Evolutionary conservation across 352 stramenopile species (phyloP), one percentile per base, ranked within the genome.

Genomic region (Pythium aristosporum): DNA sequence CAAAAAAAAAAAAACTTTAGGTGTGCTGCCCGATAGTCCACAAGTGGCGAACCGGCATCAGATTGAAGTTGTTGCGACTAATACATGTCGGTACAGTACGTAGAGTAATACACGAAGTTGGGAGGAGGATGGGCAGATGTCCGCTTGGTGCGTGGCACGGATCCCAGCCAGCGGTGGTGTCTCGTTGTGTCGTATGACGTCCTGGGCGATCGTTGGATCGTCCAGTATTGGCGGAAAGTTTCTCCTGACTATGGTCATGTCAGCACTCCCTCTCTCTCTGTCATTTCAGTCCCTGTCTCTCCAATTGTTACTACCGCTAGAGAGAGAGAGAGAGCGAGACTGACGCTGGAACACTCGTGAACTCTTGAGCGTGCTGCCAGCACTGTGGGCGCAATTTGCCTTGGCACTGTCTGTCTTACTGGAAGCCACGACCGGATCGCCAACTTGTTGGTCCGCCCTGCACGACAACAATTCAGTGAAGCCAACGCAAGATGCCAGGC

Each of bases 391-490:
- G 34, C 34, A 39, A 39, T 13, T 39, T 39, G 34, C 34, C 34
- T 12, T 39, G 11, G 6, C 34, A 39, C 8, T 30, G 25, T 30
- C 25, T 30, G 25, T 30, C 25, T 30, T 30, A 39, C 34, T 39
- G 34, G 44, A 25, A 20, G n/a, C 20, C n/a, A 51, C 44, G 20
- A 51, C 7, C 28, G 13, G 32, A 46, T 56, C 49, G 49, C 49
- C 49, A 30, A 25, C 49, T 57, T 57, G 50, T 57, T 57, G n/a
- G 50, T 57, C 50, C 18, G 11, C n/a, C 10, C n/a, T 16, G n/a
- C 7, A n/a, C 12, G 21, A 25, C 46, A 52, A 52, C 46, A 52
- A 32, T 16, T 28, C 11, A 32, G 10, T 32, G 46, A 52, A 52
- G 43, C 43, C 43, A 52, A 52, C 20, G 39, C 39, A n/a, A 5